Evolutionary conservation across 225 moss, liverwort and hornwort genomes (phyloP).

Genomic region (Rhytidiadelphus loreus): DNA sequence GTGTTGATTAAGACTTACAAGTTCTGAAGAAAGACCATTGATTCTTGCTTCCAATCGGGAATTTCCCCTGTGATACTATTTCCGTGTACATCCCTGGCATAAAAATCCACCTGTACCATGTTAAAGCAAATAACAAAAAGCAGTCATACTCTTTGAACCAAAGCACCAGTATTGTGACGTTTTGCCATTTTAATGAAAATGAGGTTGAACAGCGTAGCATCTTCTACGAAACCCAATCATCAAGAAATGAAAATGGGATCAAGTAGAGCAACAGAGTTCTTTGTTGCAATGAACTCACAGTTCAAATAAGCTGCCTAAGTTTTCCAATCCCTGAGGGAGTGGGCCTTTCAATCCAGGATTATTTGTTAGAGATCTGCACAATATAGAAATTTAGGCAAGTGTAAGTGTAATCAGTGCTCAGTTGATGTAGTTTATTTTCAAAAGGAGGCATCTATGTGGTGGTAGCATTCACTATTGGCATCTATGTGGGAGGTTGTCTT

Average conservation of each 20-base stretch:
- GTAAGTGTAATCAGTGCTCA: not conserved
- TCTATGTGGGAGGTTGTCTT: not conserved
- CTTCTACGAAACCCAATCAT: not conserved
- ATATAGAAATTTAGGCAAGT: not conserved
- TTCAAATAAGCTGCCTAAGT: not conserved
- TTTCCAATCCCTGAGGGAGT: not conserved
- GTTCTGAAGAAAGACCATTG: constrained; percentile 8
- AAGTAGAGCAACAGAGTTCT: not conserved
- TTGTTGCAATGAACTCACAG: not conserved
- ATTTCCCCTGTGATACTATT: not conserved
- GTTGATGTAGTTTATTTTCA: not conserved
- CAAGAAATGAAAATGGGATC: not conserved
- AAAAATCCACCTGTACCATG: not conserved
- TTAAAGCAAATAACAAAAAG: not conserved
- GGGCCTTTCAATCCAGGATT: constrained; percentile 5
- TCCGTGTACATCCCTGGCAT: constrained; percentile 3
- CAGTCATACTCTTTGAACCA: not conserved
- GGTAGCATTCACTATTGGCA: not conserved
- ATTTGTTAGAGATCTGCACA: not conserved
- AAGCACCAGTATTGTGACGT: too few species aligned
- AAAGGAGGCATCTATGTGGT: not conserved
- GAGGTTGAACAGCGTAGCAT: not conserved
- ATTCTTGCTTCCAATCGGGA: not conserved
- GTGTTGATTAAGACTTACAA: not conserved
- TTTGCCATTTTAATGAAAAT: not conserved